Evolutionary conservation across 768 basidiomycete species (phyloP), one percentile per base, ranked within the genome.

Genomic region (Pleurotus ostreatus): DNA sequence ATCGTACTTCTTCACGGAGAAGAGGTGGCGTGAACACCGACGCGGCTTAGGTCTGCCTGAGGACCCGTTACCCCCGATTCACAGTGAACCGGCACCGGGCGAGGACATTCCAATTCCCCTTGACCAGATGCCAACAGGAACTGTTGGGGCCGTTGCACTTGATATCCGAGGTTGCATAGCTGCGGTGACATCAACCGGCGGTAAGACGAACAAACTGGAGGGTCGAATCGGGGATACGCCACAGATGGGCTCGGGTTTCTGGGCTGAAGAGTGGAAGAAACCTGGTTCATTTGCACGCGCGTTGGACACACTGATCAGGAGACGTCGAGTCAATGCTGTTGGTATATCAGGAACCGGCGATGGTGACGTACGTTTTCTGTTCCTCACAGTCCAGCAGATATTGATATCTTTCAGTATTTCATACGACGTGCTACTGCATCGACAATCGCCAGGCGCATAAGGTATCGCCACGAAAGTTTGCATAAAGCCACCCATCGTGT

Each of bases 191-290:
- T 92, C 90, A 1, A 94, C 91, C 0, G 92, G 92, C 37, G 91
- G 92, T 1, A 74, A 73, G 46, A 93, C 89, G 38, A 94, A 94
- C 70, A 94, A 94, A 67, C 76, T 91, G 7, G 86, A 84, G 15
- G 91, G 91, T 5, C 78, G 91, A 4, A 74, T 93, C n/a, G 90
- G 91, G 2, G 92, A 92, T 62, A 93, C 92, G 1, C 90, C 91
- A 0, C 67, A 78, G 25, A 85, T 88, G 81, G 89, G 87, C 3
- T 72, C 81, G 11, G 92, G 91, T 0, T 93, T 86, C 69, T 93
- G 89, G 89, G 88, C 89, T 7, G 89, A 89, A 62, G 84, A 90
- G 69, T 93, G 91, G 90, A 59, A 57, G 55, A 68, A 56, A 30
- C 48, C 46, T 61, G 60, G 68, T 59, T 64, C 65, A 67, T 30